phyloP scores from a whole-genome alignment of 1,284 basidiomycete species.

The Neolentinus lepideus region DNA sequence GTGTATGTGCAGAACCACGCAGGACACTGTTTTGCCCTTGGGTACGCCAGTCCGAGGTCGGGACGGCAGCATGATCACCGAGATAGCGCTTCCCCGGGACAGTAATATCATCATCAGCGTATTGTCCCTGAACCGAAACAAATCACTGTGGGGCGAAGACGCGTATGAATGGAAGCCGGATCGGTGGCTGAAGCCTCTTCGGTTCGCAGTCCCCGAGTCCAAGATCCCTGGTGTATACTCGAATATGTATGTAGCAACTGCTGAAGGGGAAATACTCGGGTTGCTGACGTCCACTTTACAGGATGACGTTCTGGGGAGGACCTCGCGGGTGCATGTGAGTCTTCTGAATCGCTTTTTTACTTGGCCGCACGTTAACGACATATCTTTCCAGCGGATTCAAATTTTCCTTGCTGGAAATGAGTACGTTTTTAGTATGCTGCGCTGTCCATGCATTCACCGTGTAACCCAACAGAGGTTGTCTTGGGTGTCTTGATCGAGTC shows the following conservation, averaged over 20 bases:
- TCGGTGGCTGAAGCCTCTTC: constrained; percentile 8
- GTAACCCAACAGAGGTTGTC: neutral
- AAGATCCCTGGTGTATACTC: constrained; percentile 11
- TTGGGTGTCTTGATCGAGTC: neutral
- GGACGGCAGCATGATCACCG: neutral
- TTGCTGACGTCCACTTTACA: neutral
- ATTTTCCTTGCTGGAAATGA: constrained; percentile 7
- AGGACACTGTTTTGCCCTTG: neutral
- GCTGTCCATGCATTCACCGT: too few relatives aligned
- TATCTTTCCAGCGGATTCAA: constrained; percentile 5
- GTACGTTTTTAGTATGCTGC: constrained; percentile 1
- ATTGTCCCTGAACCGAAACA: constrained; percentile 6
- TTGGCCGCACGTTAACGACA: neutral
- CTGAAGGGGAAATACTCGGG: neutral
- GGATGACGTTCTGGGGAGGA: neutral
- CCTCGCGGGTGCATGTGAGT: neutral
- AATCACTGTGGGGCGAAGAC: constrained; percentile 11
- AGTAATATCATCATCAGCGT: neutral
- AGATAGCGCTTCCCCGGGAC: neutral
- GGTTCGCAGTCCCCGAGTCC: constrained; percentile 7
- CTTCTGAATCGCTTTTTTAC: neutral
- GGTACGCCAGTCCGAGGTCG: neutral
- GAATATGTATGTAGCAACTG: constrained; percentile 8
- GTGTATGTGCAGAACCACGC: neutral
- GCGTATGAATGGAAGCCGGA: constrained; percentile 7